Base-by-base conservation (phyloP, 306 rosid genomes). In the Prinsepia uniflora region DNA sequence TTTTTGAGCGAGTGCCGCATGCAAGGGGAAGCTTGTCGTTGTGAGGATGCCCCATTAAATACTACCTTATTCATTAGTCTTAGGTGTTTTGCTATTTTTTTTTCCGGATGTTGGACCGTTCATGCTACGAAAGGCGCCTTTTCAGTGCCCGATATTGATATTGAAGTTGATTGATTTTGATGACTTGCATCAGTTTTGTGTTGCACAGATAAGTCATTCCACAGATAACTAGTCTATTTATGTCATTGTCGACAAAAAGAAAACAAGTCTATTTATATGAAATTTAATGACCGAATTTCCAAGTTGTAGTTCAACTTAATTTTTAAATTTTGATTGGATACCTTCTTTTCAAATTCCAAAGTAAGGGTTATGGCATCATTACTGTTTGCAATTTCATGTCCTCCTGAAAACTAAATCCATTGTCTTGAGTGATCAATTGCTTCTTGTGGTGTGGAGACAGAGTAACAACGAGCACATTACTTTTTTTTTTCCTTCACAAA, bases 1-100 rank as follows among this genome's bases (percentile, higher is more conserved):
- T 86, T 86, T 83, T 84, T 81, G 65, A 78, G 64, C 68, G 39
- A 69, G 77, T 83, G 82, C 82, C 92, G 0, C 70, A 72, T 81
- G 68, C 40, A 34, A 39, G 85, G 77, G 88, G 72, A 59, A 60
- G 39, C 61, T 48, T 45, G 75, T 82, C 85, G 69, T 63, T 78
- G 61, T 63, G 53, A 75, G 70, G 70, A 74, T 59, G 85, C 42
- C 73, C 85, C 89, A 76, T 68, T 34, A 36, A 58, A 62, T 70
- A 74, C 78, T 70, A 74, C 78, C 63, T 65, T 20, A 58, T 65
- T 56, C 74, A 45, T 59, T 42, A 60, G 53, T 68, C 63, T 24
- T 84, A 52, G 30, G 30, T 24, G 30, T 24, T 24, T 24, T 24
- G 30, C 30, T 24, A 24, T 24, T 24, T 24, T 24, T 24, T 24